phyloP scores from a whole-genome alignment of 495 filamentous ascomycete species.

The Penicillium bialowiezense region DNA sequence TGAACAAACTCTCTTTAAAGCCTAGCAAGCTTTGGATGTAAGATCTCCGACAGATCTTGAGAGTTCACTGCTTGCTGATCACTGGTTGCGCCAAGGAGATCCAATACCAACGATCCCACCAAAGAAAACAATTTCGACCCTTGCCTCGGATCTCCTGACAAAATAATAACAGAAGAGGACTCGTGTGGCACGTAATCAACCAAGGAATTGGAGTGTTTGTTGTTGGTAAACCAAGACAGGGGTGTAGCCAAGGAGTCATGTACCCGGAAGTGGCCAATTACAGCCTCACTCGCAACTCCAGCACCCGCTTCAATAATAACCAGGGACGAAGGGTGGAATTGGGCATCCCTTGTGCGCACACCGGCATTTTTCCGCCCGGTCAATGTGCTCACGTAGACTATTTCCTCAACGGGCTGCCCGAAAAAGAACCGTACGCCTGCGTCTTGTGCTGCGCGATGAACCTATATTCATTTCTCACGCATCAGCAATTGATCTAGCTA shows the following conservation, averaged over 20 bases:
- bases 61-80: conserved; percentile 23
- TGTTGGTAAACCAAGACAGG: conserved; percentile 59
- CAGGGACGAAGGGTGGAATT: conserved; percentile 32
- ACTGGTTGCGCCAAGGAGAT: conserved; percentile 29
- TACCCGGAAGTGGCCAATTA: conserved; percentile 26
- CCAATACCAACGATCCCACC: conserved; percentile 45
- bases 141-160: conserved; percentile 52
- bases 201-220: conserved; percentile 53
- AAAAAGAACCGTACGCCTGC: conserved; percentile 38
- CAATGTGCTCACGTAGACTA: conserved; percentile 24
- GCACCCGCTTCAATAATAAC: conserved; percentile 47
- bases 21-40: not conserved
- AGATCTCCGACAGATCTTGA: not conserved
- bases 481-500: conserved; percentile 13
- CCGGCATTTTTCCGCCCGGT: conserved; percentile 25
- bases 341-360: conserved; percentile 36
- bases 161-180: conserved; percentile 38
- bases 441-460: conserved; percentile 24
- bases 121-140: conserved; percentile 58
- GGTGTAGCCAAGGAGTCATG: conserved; percentile 31
- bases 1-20: not conserved
- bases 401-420: conserved; percentile 25
- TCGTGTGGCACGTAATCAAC: conserved; percentile 52
- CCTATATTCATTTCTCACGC: conserved; percentile 8
- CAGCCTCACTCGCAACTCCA: conserved; percentile 33